Percentiles rank a stretch among this genome's conserved stretches.
Evolutionary conservation across 1,284 basidiomycete species (phyloP).

Genomic region (Rhodotorula sp.): DNA sequence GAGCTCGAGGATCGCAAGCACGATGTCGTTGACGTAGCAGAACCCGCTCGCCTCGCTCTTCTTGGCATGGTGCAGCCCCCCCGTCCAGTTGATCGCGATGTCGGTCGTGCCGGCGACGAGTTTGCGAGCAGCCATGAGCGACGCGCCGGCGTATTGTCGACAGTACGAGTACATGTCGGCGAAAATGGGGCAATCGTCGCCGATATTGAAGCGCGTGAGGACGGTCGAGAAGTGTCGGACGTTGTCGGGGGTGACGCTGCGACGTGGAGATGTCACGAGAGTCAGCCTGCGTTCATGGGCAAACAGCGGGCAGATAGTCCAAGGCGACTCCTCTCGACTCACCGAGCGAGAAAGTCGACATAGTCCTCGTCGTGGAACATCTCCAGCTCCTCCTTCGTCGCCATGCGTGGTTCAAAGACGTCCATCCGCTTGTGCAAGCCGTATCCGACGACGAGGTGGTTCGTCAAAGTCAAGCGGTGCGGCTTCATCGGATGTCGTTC

Average conservation of each 20-base stretch:
- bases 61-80: constrained; percentile 92
- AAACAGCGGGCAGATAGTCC: neutral
- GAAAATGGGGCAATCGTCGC: constrained; percentile 90
- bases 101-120: constrained; percentile 82
- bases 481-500: constrained; percentile 99
- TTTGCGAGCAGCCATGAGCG: constrained; percentile 84
- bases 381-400: constrained; percentile 85
- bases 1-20: constrained; percentile 87
- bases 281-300: neutral
- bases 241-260: constrained; percentile 77
- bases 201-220: constrained; percentile 45
- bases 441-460: constrained; percentile 92
- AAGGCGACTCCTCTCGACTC: constrained; percentile 40
- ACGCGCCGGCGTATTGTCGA: constrained; percentile 84
- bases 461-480: constrained; percentile 88
- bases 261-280: constrained; percentile 27
- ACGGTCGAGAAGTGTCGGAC: constrained; percentile 57
- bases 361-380: constrained; percentile 91
- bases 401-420: constrained; percentile 83
- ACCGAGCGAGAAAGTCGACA: constrained; percentile 89
- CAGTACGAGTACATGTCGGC: constrained; percentile 90
- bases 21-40: constrained; percentile 95
- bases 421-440: constrained; percentile 95
- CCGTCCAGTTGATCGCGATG: constrained; percentile 97
- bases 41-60: constrained; percentile 94